Conservation (phyloP, 768 basidiomycete species). For the Bullera alba region DNA sequence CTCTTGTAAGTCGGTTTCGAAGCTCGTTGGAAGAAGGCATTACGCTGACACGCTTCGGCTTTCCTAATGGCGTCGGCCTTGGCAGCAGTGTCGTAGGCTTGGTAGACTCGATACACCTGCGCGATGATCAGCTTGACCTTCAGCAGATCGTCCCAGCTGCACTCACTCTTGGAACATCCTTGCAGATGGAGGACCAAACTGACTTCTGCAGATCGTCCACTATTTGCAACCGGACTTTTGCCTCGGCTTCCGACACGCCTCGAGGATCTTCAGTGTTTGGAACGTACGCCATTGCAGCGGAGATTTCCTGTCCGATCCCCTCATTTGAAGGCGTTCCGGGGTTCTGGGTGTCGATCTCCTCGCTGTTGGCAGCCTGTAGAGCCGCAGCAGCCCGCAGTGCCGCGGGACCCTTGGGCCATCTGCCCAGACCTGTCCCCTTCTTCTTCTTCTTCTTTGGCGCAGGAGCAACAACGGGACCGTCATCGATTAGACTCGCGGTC, state of each 20-base stretch:
- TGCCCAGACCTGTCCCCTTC: slow-evolving; percentile 30
- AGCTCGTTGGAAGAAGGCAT: slow-evolving; percentile 17
- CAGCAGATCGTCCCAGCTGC: neutral
- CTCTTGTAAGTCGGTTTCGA: slow-evolving; percentile 22
- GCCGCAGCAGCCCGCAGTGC: slow-evolving; percentile 9
- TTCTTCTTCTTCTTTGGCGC: slow-evolving; percentile 4
- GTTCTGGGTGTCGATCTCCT: neutral
- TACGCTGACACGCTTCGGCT: slow-evolving; percentile 24
- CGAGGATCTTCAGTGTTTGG: slow-evolving; percentile 28
- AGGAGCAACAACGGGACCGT: neutral
- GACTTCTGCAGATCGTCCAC: slow-evolving; percentile 33
- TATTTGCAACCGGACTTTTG: slow-evolving; percentile 17
- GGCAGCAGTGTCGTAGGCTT: slow-evolving; percentile 22
- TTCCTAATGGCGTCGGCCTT: slow-evolving; percentile 16
- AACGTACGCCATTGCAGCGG: neutral
- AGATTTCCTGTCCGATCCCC: neutral
- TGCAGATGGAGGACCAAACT: slow-evolving; percentile 27
- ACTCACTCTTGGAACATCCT: slow-evolving; percentile 33
- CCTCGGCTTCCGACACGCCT: slow-evolving; percentile 27
- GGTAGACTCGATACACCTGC: slow-evolving; percentile 33
- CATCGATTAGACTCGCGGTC: neutral
- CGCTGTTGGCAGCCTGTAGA: slow-evolving; percentile 1
- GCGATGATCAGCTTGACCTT: neutral
- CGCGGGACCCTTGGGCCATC: slow-evolving; percentile 21
- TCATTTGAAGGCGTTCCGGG: neutral